phyloP scores from a whole-genome alignment of 768 basidiomycete genomes.

The Tubosaeta sp. region DNA sequence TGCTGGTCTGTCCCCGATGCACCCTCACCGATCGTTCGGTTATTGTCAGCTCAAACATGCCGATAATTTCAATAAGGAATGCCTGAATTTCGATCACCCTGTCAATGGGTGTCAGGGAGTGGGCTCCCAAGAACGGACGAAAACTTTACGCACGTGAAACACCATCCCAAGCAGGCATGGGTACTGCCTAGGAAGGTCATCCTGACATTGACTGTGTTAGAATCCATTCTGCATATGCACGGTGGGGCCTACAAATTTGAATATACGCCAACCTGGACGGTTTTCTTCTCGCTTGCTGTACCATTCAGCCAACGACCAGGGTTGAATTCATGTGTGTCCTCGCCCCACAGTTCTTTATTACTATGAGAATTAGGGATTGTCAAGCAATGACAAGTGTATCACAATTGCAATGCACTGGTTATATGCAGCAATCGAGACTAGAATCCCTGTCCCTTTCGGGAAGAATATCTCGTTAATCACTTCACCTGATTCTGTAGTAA shows the following conservation, averaged over 20 bases:
- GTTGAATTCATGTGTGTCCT: not conserved
- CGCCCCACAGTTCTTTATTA: no score
- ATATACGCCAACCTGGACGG: not conserved
- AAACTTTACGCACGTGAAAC: not conserved
- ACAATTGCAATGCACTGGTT: not conserved
- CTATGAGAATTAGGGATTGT: not conserved
- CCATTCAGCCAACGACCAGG: not conserved
- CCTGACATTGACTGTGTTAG: not conserved
- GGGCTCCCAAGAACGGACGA: not conserved
- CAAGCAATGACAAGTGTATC: no score
- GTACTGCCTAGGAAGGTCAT: not conserved
- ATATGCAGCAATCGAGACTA: not conserved
- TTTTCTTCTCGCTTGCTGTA: not conserved
- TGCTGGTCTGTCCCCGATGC: not conserved
- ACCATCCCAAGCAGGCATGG: not conserved
- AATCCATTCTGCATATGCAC: not conserved
- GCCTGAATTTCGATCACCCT: conserved; percentile 51
- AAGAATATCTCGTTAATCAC: not conserved
- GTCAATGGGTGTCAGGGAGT: not conserved
- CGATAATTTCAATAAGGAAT: conserved; percentile 51
- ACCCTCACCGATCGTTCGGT: not conserved
- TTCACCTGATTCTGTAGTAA: not conserved
- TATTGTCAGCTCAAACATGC: conserved; percentile 19
- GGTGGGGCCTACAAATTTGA: not conserved
- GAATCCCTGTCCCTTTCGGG: not conserved